Evolutionary conservation across 257 asterid genomes (phyloP).

Genomic region (Jasminum sambac): DNA sequence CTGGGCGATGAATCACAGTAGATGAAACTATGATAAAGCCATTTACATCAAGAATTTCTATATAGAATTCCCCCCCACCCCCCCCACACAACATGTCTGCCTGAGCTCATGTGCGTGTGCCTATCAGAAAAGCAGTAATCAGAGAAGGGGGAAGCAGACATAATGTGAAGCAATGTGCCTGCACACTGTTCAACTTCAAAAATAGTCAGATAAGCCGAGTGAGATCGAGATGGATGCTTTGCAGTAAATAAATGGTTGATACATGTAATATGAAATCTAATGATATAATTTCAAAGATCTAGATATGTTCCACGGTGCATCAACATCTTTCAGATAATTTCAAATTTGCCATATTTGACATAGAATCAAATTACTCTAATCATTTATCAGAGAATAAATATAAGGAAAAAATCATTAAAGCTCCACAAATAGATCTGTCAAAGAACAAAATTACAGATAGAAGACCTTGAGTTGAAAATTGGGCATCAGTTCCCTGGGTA

Average conservation of each 20-base stretch:
- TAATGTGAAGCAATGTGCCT: not conserved
- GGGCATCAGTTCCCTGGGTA: constrained; percentile 36
- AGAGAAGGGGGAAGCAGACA: constrained; percentile 5
- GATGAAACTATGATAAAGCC: not conserved
- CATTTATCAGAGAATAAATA: constrained; percentile 3
- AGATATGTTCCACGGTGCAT: constrained; percentile 2
- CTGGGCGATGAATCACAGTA: not conserved
- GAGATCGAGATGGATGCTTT: constrained; percentile 7
- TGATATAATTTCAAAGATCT: not conserved
- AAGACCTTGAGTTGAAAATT: constrained; percentile 49
- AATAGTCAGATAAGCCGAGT: not conserved
- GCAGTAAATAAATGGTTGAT: not conserved
- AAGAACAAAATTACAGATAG: constrained; percentile 18
- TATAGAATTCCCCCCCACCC: not conserved
- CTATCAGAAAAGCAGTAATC: not conserved
- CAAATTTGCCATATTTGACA: not conserved
- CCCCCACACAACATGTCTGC: not conserved
- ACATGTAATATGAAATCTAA: constrained; percentile 17
- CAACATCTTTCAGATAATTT: constrained; percentile 17
- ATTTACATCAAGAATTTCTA: constrained; percentile 1
- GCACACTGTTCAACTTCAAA: not conserved
- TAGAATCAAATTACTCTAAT: not conserved
- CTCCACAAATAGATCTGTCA: constrained; percentile 5
- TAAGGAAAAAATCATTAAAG: constrained; percentile 11
- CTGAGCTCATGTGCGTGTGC: not conserved